These are phyloP conservation scores for Pleodorina starrii DNA, from an alignment of 139 green algal genomes.

Conservation along the genomic window DNA sequence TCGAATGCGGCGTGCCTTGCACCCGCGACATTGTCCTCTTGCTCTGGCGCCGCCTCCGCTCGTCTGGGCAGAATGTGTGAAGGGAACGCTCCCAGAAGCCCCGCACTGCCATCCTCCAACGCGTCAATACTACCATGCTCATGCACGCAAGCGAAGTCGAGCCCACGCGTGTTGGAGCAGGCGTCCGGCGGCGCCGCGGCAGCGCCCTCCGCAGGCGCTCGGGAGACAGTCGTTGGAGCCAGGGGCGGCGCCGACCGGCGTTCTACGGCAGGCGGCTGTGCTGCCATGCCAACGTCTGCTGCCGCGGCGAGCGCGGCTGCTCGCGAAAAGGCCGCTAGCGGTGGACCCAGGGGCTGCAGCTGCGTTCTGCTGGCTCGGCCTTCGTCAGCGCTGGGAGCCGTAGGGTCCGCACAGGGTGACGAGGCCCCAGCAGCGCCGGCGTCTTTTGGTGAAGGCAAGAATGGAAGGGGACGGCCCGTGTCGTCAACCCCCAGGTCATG, in stretches of 20 bases:
- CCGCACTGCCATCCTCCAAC: background rate
- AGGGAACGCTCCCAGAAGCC: no score
- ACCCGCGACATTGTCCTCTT: background rate
- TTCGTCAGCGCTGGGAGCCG: no score
- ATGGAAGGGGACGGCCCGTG: background rate
- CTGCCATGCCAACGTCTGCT: constrained; percentile 2
- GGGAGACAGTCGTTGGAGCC: no score
- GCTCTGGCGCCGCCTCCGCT: background rate
- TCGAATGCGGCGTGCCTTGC: background rate
- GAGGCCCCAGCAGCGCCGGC: background rate
- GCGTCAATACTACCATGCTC: no score
- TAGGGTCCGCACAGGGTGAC: background rate
- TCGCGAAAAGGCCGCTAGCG: constrained; percentile 21
- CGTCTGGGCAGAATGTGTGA: background rate
- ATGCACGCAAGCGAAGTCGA: no score
- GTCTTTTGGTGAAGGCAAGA: background rate
- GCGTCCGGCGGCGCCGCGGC: no score
- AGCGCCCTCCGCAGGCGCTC: no score
- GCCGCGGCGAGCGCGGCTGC: constrained; percentile 24
- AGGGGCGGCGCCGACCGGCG: background rate
- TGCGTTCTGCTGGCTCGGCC: background rate
- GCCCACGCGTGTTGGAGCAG: no score
- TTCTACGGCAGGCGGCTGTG: background rate
- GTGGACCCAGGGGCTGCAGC: background rate
- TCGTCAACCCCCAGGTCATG: background rate